Evolutionary conservation across 345 rosid species (phyloP), one percentile per base, ranked within the genome.

Genomic region (Linum trigynum): DNA sequence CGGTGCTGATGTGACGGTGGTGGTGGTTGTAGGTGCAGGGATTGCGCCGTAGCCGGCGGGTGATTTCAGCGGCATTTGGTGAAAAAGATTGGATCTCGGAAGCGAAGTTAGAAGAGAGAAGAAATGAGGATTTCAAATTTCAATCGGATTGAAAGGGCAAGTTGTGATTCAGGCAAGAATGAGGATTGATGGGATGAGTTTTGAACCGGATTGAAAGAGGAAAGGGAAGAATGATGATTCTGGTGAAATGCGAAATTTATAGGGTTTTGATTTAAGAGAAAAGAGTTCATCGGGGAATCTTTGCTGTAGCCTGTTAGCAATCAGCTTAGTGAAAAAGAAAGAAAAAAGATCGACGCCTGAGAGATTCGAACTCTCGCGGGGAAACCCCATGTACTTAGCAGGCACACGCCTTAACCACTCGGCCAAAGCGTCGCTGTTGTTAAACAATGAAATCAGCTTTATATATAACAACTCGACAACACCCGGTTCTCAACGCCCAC

Each of bases 1-100:
- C 43, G 68, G 45, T 51, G 79, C 50, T 36, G 73, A 23, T 4
- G 81, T 7, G 35, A 72, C 16, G 59, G 36, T 55, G 16, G 71
- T 48, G 8, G 63, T 57, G 48, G 63, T 57, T 16, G 59, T 61
- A 23, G 78, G 15, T n/a, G 69, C 39, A 39, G 73, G 42, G 64
- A 67, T 42, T 15, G 82, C 16, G 70, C 84, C 79, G 70, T 79
- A 84, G 67, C 80, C 59, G 55, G 78, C 14, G 62, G 81, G 64
- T 67, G 79, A 55, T 55, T 67, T 76, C 11, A 62, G 48, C 65
- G 65, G 41, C 68, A 42, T 56, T 57, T 57, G 38, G 38, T 6
- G 14, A 15, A 23, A 23, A 23, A 55, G 58, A 23, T 5, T 7
- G n/a, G 58, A 15, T 55, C 5, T 1, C 6, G 10, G 7, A 5